Percentiles rank a stretch among this genome's conserved stretches.
These are phyloP conservation scores for Escovopsis weberi DNA, from an alignment of 2,329 filamentous ascomycete genomes.

Conservation along the genomic window DNA sequence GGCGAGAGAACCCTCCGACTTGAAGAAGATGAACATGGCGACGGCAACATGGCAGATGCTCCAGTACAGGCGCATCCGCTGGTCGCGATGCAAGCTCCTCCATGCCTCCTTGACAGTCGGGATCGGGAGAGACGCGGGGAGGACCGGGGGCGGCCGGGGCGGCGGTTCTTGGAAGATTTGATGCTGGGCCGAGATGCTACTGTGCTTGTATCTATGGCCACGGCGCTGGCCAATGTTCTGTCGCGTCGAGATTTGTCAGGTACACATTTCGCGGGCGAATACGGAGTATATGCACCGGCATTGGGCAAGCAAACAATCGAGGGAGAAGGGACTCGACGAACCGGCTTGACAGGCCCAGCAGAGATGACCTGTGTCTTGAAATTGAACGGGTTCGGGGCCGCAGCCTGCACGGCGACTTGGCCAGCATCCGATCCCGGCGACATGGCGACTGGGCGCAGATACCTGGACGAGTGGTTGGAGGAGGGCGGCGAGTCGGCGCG, in stretches of 20 bases:
- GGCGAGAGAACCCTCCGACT: constrained; percentile 70
- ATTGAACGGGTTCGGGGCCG: constrained; percentile 65
- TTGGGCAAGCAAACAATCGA: no score
- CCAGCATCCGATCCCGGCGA: constrained; percentile 7
- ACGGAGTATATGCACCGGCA: background rate
- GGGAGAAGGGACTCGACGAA: constrained; percentile 24
- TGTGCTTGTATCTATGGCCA: constrained; percentile 96
- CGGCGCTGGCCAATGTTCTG: constrained; percentile 82
- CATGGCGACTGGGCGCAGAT: constrained; percentile 14
- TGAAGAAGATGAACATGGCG: constrained; percentile 74
- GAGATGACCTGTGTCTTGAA: constrained; percentile 75
- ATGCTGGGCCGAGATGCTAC: constrained; percentile 73
- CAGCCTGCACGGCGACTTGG: constrained; percentile 9
- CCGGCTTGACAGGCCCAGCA: constrained; percentile 62
- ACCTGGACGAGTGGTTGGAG: background rate
- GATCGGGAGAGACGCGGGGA: constrained; percentile 83
- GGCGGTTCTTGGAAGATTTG: constrained; percentile 94
- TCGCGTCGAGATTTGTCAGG: background rate
- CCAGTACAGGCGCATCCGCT: constrained; percentile 74
- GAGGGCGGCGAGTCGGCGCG: background rate
- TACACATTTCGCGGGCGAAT: constrained; percentile 2
- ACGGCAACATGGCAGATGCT: constrained; percentile 77
- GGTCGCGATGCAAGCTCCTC: constrained; percentile 77
- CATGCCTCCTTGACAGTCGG: constrained; percentile 82
- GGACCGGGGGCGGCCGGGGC: constrained; percentile 66